Conservation (phyloP, 306 rosid genomes). For the Morella rubra region DNA sequence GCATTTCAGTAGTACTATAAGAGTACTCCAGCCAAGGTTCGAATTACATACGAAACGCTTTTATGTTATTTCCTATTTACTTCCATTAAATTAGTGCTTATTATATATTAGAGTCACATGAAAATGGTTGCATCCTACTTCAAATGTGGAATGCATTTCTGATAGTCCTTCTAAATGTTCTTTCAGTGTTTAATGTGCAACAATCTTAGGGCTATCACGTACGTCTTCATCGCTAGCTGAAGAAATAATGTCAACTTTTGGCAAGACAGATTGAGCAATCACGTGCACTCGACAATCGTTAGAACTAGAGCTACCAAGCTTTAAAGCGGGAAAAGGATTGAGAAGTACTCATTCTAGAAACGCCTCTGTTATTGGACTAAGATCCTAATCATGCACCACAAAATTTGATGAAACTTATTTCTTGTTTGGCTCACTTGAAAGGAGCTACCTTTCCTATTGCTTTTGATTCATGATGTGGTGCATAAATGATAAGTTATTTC, state of each 20-base stretch:
- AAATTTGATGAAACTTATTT: background rate
- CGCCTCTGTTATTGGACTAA: background rate
- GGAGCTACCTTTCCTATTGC: background rate
- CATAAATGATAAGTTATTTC: too few relatives aligned
- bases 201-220: slow-evolving; percentile 36
- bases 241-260: slow-evolving; percentile 37
- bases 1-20: too few relatives aligned
- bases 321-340: background rate
- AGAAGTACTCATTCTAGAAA: background rate
- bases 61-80: too few relatives aligned
- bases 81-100: too few relatives aligned
- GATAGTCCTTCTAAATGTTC: too few relatives aligned
- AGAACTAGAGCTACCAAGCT: background rate
- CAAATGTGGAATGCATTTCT: too few relatives aligned
- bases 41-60: too few relatives aligned
- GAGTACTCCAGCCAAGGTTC: too few relatives aligned
- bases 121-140: too few relatives aligned
- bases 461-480: background rate
- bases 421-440: background rate
- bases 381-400: background rate
- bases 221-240: slow-evolving; percentile 3
- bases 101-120: too few relatives aligned
- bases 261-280: slow-evolving; percentile 23
- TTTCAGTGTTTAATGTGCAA: too few relatives aligned
- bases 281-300: slow-evolving; percentile 1